Percentiles rank a stretch among this genome's conserved stretches.
Conservation (phyloP, 306 rosid genomes). For the Ormosia emarginata region DNA sequence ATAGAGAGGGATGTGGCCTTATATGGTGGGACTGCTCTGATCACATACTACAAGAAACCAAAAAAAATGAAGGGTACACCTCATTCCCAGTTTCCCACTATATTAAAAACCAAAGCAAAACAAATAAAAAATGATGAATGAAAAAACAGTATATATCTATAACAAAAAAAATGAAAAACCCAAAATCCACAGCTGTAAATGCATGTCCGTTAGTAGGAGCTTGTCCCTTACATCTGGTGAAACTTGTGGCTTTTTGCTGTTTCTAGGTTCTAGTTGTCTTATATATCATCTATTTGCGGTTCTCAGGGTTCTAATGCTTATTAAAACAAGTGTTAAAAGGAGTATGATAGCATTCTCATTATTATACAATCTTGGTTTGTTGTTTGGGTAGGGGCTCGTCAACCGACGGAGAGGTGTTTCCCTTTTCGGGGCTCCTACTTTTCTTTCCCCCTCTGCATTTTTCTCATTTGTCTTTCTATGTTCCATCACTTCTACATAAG, state of each 20-base stretch:
- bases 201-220: constrained; percentile 38
- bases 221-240: constrained; percentile 24
- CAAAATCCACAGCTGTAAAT: constrained; percentile 58
- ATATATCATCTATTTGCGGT: constrained; percentile 24
- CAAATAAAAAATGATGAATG: neutral
- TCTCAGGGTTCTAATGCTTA: constrained; percentile 13
- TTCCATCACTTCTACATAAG: constrained; percentile 55
- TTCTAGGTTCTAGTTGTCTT: constrained; percentile 42
- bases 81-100: constrained; percentile 1
- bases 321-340: no score
- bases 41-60: constrained; percentile 41
- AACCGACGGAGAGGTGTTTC: constrained; percentile 46
- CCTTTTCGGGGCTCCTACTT: constrained; percentile 44
- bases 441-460: constrained; percentile 42
- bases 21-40: constrained; percentile 36
- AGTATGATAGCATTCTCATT: neutral
- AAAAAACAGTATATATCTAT: neutral
- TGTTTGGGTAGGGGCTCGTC: constrained; percentile 40
- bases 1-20: constrained; percentile 37
- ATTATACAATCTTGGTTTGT: constrained; percentile 29
- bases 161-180: neutral
- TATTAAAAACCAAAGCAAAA: neutral
- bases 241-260: constrained; percentile 38
- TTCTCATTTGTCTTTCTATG: constrained; percentile 73
- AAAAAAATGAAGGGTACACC: neutral